phyloP scores from a whole-genome alignment of 371 early-diverging fungal genomes.

The Nematocida major region DNA sequence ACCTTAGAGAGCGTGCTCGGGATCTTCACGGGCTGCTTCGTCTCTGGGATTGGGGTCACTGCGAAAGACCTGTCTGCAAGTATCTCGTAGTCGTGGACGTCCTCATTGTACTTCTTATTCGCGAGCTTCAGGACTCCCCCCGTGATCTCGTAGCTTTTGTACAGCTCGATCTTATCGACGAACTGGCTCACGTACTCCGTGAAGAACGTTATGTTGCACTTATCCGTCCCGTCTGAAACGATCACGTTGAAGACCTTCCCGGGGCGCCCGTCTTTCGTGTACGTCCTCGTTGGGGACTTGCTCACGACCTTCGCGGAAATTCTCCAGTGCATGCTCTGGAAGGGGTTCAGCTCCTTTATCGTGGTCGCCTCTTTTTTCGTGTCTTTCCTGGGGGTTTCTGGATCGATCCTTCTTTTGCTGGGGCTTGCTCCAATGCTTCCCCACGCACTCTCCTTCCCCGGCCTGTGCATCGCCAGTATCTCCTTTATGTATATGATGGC shows the following conservation, averaged over 20 bases:
- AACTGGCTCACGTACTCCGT: slow-evolving; percentile 72
- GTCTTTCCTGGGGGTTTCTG: slow-evolving; percentile 18
- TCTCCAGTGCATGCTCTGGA: slow-evolving; percentile 44
- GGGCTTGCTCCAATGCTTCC: slow-evolving; percentile 4
- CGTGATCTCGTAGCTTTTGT: slow-evolving; percentile 75
- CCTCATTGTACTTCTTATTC: slow-evolving; percentile 72
- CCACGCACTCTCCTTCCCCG: neutral
- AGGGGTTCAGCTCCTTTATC: slow-evolving; percentile 60
- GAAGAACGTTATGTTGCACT: slow-evolving; percentile 80
- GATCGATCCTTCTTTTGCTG: slow-evolving; percentile 7
- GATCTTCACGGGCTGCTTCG: slow-evolving; percentile 68
- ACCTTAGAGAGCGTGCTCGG: slow-evolving; percentile 70
- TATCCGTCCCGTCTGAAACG: slow-evolving; percentile 77
- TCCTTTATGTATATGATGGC: slow-evolving; percentile 19
- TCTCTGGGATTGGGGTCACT: slow-evolving; percentile 65
- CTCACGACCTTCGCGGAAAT: slow-evolving; percentile 58
- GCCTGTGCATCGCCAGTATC: neutral
- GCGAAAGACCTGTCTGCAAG: slow-evolving; percentile 69
- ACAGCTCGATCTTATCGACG: slow-evolving; percentile 71
- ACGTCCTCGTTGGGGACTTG: slow-evolving; percentile 59
- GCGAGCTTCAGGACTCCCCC: slow-evolving; percentile 75
- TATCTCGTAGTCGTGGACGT: slow-evolving; percentile 73
- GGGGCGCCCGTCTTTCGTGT: slow-evolving; percentile 60
- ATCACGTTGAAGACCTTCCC: slow-evolving; percentile 81
- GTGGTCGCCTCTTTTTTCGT: slow-evolving; percentile 7